A percentile compares a stretch with the other conserved stretches of the same genome.
phyloP scores from a whole-genome alignment of 1,139 yeast species.

The Debaryomyces psychrophilus region DNA sequence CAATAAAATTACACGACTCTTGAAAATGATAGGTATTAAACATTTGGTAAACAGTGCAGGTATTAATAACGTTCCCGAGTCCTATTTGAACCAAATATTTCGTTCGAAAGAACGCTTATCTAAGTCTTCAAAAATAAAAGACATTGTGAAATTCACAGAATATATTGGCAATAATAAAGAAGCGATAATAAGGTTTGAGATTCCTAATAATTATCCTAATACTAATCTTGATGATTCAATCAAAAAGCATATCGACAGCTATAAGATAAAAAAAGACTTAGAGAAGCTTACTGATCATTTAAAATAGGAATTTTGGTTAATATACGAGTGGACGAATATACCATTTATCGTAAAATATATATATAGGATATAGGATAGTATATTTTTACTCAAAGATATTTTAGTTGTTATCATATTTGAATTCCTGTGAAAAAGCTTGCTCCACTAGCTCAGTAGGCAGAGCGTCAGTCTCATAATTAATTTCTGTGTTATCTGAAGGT shows the following conservation, averaged over 20 bases:
- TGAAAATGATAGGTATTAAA: conserved; percentile 26
- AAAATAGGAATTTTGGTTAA: neutral
- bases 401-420: neutral
- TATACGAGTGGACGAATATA: no score
- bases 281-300: conserved; percentile 4
- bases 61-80: conserved; percentile 19
- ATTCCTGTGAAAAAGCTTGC: conserved; percentile 19
- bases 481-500: conserved; percentile 50
- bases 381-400: no score
- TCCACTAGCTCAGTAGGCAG: conserved; percentile 56
- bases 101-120: conserved; percentile 15
- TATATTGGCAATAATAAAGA: conserved; percentile 3
- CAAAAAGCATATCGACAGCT: conserved; percentile 5
- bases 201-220: neutral
- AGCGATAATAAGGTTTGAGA: conserved; percentile 10
- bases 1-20: conserved; percentile 20
- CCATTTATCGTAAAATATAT: neutral
- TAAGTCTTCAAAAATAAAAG: conserved; percentile 15
- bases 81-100: conserved; percentile 16
- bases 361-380: neutral
- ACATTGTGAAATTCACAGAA: conserved; percentile 5
- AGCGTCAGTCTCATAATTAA: conserved; percentile 51
- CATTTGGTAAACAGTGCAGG: conserved; percentile 20
- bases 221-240: neutral
- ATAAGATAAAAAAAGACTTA: conserved; percentile 7